These are phyloP conservation scores for Hawksworthiomyces lignivorus DNA, from an alignment of 2,329 filamentous ascomycete species.

Conservation along the genomic window DNA sequence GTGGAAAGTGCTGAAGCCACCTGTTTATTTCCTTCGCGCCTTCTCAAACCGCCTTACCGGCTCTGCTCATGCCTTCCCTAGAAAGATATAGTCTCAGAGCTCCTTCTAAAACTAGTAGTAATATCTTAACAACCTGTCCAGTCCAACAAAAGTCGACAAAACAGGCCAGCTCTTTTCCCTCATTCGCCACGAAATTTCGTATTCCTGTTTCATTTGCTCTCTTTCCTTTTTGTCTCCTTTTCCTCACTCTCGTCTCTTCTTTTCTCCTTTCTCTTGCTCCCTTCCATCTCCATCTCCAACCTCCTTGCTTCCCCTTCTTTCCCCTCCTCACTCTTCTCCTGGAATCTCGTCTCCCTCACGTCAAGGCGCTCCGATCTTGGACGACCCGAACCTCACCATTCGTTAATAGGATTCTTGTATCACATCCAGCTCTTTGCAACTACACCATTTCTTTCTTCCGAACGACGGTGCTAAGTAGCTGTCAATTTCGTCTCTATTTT, in stretches of 20 bases:
- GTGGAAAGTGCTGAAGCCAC: conserved; percentile 15
- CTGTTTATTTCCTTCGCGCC: conserved; percentile 17
- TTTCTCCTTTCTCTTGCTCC: not conserved
- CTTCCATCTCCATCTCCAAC: not conserved
- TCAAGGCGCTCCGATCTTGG: too few species aligned
- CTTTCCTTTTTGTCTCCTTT: conserved; percentile 3
- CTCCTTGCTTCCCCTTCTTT: not conserved
- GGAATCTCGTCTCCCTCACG: too few species aligned
- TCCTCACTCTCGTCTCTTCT: not conserved
- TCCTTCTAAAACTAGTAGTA: not conserved
- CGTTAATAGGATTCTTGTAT: too few species aligned
- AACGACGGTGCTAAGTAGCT: too few species aligned
- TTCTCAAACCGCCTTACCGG: conserved; percentile 2
- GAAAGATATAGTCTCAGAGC: too few species aligned
- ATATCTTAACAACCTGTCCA: conserved; percentile 6
- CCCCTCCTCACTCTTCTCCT: not conserved
- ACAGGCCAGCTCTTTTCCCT: conserved; percentile 4
- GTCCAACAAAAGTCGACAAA: conserved; percentile 1
- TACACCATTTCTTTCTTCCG: too few species aligned
- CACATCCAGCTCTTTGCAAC: too few species aligned
- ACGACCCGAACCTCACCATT: too few species aligned
- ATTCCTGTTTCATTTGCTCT: conserved; percentile 6
- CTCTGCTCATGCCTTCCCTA: too few species aligned
- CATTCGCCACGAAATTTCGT: conserved; percentile 5
- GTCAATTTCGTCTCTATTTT: too few species aligned